Evolutionary conservation across 768 basidiomycete genomes (phyloP), one percentile per base, ranked within the genome.

Genomic region (Pleurotus pulmonarius): DNA sequence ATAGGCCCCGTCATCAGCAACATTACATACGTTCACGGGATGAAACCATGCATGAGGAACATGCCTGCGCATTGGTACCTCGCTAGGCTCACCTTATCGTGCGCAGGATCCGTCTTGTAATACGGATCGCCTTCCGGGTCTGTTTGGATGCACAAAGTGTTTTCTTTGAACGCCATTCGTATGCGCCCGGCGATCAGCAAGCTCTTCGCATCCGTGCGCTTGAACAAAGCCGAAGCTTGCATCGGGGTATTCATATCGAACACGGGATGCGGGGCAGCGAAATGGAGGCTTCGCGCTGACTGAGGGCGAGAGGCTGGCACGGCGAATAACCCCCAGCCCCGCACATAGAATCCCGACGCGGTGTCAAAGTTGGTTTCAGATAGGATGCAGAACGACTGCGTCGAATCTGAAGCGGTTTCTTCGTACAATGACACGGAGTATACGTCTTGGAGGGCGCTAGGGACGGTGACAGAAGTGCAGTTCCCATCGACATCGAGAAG

Each of bases 61-160:
- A 45, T 24, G 4, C 20, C 37, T 20, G 7, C 58, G 25, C 46
- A 22, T 43, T 55, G 3, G 22, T 3, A 64, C 68, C 41, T 34
- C 29, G 29, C 29, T 11, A 9, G 2, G 29, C 29, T 34, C 61
- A 77, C 78, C 18, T 69, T 67, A 53, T 78, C 76, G 63, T 82
- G 80, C 2, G 76, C 66, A 29, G 79, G 74, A 61, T 81, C 80
- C 0, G 80, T 82, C 56, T 64, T 70, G 47, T 72, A 76, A 61
- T 76, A 78, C 8, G 38, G 43, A 3, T 59, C 58, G 6, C 67
- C 62, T 18, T 49, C 57, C 0, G 51, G 55, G 0, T 59, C 58
- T 8, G 60, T 49, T 1, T 69, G 60, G 40, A 74, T 59, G 48
- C 80, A 81, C 2, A 61, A 58, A 2, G 75, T 73, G 3, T 63